Evolutionary conservation across 306 rosid genomes (phyloP), one percentile per base, ranked within the genome.

Genomic region (Cucumis melo): DNA sequence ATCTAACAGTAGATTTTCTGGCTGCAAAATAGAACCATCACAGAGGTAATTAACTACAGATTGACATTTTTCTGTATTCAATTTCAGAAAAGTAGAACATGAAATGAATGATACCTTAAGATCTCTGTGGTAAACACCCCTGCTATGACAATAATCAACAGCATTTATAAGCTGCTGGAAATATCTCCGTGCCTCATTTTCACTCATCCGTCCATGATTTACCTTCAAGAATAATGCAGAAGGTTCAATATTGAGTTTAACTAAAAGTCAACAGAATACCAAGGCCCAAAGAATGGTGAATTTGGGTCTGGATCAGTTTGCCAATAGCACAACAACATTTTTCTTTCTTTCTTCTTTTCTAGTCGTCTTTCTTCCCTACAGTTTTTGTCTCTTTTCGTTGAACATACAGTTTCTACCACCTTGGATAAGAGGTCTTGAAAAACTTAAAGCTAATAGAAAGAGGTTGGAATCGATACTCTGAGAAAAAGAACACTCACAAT

Each of bases 91-190:
- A 32, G 32, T 10, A 64, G 46, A n/a, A 39, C 46, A 44, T 42
- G 23, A 60, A 79, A 38, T 44, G 62, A 34, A 74, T 34, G 64
- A 80, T 83, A 89, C 99, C 98, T 94, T 94, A 57, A 94, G 89
- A 77, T 94, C 99, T 82, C 99, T 85, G 80, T 94, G 99, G 79
- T 81, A 94, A 53, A 94, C 99, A 67, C 99, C 99, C 81, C 99
- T 90, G 87, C 99, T 94, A 82, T 94, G 99, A 84, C 99, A 94
- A 87, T 92, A 94, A 89, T 94, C 98, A 80, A 94, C 95, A 23
- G 91, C 95, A 79, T 94, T 92, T 80, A 94, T 89, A 84, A 94
- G 99, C 82, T 94, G 99, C 84, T 94, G 97, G 83, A 94, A 94
- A 88, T 94, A 94, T 81, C 92, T 78, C 17, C 99, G 91, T 38